Percentiles rank a stretch among this genome's conserved stretches.
phyloP scores from a whole-genome alignment of 1,284 basidiomycete genomes.

The Ganoderma resinaceum region DNA sequence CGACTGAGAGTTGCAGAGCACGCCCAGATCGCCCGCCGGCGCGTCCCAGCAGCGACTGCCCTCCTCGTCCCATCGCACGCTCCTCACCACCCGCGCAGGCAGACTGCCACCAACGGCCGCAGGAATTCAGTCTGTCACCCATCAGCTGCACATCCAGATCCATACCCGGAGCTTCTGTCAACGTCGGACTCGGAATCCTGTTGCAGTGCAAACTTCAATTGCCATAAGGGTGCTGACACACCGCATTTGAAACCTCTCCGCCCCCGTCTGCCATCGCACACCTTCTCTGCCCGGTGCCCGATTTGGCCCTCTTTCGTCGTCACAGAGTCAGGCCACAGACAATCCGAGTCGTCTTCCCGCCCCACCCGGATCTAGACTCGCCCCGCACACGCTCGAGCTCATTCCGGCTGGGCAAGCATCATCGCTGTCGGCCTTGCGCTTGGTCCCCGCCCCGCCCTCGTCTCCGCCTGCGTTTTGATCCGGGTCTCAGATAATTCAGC shows the following conservation, averaged over 20 bases:
- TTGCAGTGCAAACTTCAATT: slow-evolving; percentile 1
- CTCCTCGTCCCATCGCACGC: slow-evolving; percentile 8
- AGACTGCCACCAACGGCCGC: slow-evolving; percentile 1
- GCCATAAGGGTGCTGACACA: slow-evolving; percentile 18
- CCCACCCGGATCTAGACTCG: neutral
- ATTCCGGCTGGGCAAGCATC: neutral
- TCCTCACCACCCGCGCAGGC: neutral
- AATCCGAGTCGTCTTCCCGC: neutral
- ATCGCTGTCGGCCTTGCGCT: neutral
- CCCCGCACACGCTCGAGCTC: neutral
- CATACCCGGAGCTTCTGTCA: slow-evolving; percentile 9
- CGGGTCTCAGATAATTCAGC: slow-evolving; percentile 2
- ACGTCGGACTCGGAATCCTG: slow-evolving; percentile 7
- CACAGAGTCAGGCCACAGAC: neutral
- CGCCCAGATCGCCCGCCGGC: slow-evolving; percentile 10
- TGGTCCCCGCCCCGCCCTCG: neutral
- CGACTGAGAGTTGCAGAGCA: slow-evolving; percentile 12
- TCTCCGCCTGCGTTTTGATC: neutral
- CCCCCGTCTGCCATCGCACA: neutral
- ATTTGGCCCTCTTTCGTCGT: slow-evolving; percentile 12
- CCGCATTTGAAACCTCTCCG: slow-evolving; percentile 7
- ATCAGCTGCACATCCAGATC: slow-evolving; percentile 7
- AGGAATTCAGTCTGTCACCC: slow-evolving; percentile 15
- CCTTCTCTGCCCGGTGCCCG: slow-evolving; percentile 14
- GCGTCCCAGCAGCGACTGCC: slow-evolving; percentile 6